A percentile compares a stretch with the other conserved stretches of the same genome.
Evolutionary conservation across 768 basidiomycete genomes (phyloP).

Genomic region (Phylloporus sp.): DNA sequence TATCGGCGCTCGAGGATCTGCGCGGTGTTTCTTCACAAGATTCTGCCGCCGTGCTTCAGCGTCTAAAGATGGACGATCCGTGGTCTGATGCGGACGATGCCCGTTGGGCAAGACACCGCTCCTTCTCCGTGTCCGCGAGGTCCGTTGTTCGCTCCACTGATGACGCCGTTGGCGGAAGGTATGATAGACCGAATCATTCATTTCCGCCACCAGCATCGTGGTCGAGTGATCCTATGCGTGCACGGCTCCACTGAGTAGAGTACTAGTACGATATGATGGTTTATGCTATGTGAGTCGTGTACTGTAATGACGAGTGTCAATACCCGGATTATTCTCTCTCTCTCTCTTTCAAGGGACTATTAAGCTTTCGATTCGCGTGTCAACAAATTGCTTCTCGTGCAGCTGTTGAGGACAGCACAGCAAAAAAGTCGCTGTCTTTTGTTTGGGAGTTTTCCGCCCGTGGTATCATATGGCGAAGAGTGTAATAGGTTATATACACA

Average conservation of each 20-base stretch:
- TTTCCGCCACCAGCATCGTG: conserved; percentile 23
- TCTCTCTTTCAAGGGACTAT: too few relatives aligned
- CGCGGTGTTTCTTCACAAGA: conserved; percentile 48
- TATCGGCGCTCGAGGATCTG: conserved; percentile 62
- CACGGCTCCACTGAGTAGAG: conserved; percentile 9
- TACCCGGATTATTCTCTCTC: too few relatives aligned
- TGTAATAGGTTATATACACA: conserved; percentile 15
- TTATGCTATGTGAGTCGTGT: too few relatives aligned
- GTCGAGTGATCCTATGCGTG: conserved; percentile 20
- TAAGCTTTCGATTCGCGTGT: too few relatives aligned
- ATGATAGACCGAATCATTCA: conserved; percentile 13
- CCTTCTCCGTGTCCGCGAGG: conserved; percentile 39
- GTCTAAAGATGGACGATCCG: conserved; percentile 54
- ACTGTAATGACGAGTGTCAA: too few relatives aligned
- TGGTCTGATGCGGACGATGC: conserved; percentile 15
- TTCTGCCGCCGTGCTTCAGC: conserved; percentile 60
- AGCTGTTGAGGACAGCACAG: too few relatives aligned
- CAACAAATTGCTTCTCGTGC: too few relatives aligned
- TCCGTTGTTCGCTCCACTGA: conserved; percentile 8
- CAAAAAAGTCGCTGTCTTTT: conserved; percentile 3
- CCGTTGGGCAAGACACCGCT: conserved; percentile 40
- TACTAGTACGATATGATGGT: too few relatives aligned
- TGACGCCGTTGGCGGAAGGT: background rate
- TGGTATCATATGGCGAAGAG: conserved; percentile 18
- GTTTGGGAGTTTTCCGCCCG: conserved; percentile 3